Conservation (phyloP, 1,284 basidiomycete species). For the Xerocomus cyaneibrunnescens region DNA sequence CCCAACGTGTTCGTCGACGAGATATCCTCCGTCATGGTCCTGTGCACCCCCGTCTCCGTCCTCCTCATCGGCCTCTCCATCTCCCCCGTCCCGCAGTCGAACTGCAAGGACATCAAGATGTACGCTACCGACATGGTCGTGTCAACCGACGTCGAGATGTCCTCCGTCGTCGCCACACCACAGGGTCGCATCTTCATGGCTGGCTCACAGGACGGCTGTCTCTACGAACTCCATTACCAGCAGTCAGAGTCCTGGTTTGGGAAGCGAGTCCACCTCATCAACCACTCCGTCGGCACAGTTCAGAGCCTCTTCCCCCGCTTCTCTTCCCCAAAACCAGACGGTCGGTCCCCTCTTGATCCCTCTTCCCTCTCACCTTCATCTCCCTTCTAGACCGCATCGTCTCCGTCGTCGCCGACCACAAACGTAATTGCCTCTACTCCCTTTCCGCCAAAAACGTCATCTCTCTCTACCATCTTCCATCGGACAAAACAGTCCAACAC, state of each 20-base stretch:
- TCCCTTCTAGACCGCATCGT: constrained; percentile 61
- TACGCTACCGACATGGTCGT: constrained; percentile 89
- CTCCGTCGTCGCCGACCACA: constrained; percentile 62
- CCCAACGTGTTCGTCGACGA: constrained; percentile 89
- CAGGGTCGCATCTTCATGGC: constrained; percentile 92
- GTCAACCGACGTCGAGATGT: constrained; percentile 81
- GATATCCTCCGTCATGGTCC: constrained; percentile 86
- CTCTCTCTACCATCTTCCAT: constrained; percentile 60
- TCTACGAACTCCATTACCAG: constrained; percentile 95
- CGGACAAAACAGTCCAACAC: constrained; percentile 65
- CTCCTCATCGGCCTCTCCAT: constrained; percentile 85
- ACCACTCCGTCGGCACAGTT: constrained; percentile 76
- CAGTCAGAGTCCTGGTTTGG: constrained; percentile 93
- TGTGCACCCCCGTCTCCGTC: constrained; percentile 84
- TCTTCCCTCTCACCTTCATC: constrained; percentile 4
- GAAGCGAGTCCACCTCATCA: constrained; percentile 78
- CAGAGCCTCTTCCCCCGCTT: constrained; percentile 72
- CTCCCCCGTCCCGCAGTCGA: constrained; percentile 47
- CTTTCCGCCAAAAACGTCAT: constrained; percentile 70
- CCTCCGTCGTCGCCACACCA: constrained; percentile 74
- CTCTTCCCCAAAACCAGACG: constrained; percentile 56
- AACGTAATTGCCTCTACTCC: constrained; percentile 73
- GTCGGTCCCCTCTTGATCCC: constrained; percentile 37
- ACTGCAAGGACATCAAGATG: constrained; percentile 75
- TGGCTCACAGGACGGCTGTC: constrained; percentile 81